Percentiles rank a stretch among this genome's conserved stretches.
Evolutionary conservation across 352 stramenopile genomes (phyloP).

Genomic region (Phytophthora sp.): DNA sequence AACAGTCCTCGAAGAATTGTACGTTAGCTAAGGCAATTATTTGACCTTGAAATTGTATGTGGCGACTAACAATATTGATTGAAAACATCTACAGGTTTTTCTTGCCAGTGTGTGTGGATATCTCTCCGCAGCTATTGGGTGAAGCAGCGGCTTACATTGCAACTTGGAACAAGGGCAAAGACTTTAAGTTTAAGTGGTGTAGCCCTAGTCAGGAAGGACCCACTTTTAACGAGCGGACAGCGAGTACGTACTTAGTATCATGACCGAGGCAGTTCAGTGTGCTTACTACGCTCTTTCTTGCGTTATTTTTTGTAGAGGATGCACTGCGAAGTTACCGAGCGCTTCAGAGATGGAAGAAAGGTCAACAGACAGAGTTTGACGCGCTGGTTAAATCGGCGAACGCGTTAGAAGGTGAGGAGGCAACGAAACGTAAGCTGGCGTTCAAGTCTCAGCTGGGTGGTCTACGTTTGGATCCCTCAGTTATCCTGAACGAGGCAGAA

Average conservation of each 20-base stretch:
- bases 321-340: constrained; percentile 68
- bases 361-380: constrained; percentile 68
- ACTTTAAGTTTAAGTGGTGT: constrained; percentile 87
- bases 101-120: constrained; percentile 64
- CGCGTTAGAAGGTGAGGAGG: constrained; percentile 34
- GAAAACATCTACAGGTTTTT: constrained; percentile 53
- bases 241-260: constrained; percentile 50
- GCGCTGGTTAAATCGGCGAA: constrained; percentile 43
- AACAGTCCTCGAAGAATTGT: constrained; percentile 74
- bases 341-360: constrained; percentile 72
- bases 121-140: constrained; percentile 59
- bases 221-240: constrained; percentile 69
- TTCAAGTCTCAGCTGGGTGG: constrained; percentile 69
- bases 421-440: constrained; percentile 46
- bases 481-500: constrained; percentile 62
- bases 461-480: constrained; percentile 64
- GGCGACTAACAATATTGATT: constrained; percentile 7
- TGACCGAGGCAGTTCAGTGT: background rate
- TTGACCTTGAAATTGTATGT: background rate
- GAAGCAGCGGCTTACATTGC: constrained; percentile 82
- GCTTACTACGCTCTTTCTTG: background rate
- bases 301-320: constrained; percentile 44
- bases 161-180: constrained; percentile 71
- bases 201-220: constrained; percentile 50
- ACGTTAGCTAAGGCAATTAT: constrained; percentile 17